A percentile compares a stretch with the other conserved stretches of the same genome.
Conservation (phyloP, 768 basidiomycete genomes). For the Amanita exitialis region DNA sequence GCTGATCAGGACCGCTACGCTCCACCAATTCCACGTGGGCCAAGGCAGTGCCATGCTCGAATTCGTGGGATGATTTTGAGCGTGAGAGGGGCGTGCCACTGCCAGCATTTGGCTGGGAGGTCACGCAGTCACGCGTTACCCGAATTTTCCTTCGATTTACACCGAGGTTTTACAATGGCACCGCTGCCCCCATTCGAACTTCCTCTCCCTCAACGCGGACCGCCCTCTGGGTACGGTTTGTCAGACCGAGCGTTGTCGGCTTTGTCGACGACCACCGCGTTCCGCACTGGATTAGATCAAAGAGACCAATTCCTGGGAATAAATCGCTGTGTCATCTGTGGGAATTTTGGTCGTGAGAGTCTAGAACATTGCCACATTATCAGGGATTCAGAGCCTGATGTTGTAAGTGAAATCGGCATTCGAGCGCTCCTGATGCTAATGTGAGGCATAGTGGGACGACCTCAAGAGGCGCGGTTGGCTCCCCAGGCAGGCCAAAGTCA, state of each 20-base stretch:
- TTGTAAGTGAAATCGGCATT: slow-evolving; percentile 1
- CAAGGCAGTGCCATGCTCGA: no score
- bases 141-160: neutral
- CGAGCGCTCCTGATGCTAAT: neutral
- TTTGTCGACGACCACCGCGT: neutral
- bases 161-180: slow-evolving; percentile 3
- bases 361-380: slow-evolving; percentile 1
- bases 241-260: neutral
- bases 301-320: neutral
- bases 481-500: neutral
- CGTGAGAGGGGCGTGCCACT: no score
- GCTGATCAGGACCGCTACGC: no score
- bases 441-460: slow-evolving; percentile 2
- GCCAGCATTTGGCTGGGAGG: no score
- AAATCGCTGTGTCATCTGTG: slow-evolving; percentile 1
- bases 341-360: neutral
- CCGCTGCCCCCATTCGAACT: slow-evolving; percentile 1
- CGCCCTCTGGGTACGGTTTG: slow-evolving; percentile 1
- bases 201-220: neutral
- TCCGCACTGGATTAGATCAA: slow-evolving; percentile 3
- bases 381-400: neutral
- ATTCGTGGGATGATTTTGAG: no score
- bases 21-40: no score
- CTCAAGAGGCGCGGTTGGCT: neutral
- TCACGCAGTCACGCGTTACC: no score